Percentiles rank a stretch among this genome's conserved stretches.
phyloP scores from a whole-genome alignment of 176 grass and related monocot genomes.

The Oropetium thomaeum region DNA sequence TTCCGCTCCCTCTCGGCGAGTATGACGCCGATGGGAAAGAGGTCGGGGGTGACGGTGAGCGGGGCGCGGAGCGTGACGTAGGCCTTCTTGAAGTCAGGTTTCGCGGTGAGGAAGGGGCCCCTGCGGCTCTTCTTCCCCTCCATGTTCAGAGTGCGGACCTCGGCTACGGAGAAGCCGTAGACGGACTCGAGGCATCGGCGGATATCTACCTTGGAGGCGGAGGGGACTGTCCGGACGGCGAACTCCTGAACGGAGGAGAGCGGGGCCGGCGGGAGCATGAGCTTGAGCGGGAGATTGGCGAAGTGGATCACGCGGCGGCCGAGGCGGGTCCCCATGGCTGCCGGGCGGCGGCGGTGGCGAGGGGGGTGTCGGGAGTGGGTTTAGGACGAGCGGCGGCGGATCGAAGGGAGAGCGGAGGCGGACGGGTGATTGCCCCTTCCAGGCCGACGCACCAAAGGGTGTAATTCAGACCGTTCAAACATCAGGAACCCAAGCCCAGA shows the following conservation, averaged over 20 bases:
- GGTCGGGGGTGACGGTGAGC: slow-evolving; percentile 67
- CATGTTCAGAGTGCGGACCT: slow-evolving; percentile 91
- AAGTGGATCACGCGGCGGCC: slow-evolving; percentile 93
- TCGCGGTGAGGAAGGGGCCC: slow-evolving; percentile 54
- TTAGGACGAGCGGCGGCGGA: not conserved
- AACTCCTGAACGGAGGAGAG: slow-evolving; percentile 85
- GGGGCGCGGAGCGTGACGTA: slow-evolving; percentile 77
- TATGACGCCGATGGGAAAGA: slow-evolving; percentile 75
- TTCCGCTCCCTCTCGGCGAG: slow-evolving; percentile 66
- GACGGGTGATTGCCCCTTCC: too few relatives aligned
- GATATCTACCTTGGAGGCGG: slow-evolving; percentile 97
- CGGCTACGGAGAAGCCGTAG: slow-evolving; percentile 85
- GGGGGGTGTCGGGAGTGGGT: not conserved
- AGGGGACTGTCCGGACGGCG: slow-evolving; percentile 80
- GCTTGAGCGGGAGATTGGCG: slow-evolving; percentile 84
- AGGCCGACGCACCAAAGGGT: not conserved
- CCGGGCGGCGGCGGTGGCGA: not conserved
- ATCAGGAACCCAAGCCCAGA: too few relatives aligned
- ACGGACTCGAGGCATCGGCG: slow-evolving; percentile 85
- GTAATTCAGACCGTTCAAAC: not conserved
- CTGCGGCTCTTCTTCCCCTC: slow-evolving; percentile 81
- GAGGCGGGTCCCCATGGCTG: slow-evolving; percentile 77
- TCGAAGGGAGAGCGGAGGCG: too few relatives aligned
- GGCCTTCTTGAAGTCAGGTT: slow-evolving; percentile 98
- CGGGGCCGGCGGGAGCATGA: slow-evolving; percentile 75